Conservation (phyloP, 129 eudicot species). For the Deinandra increscens region DNA sequence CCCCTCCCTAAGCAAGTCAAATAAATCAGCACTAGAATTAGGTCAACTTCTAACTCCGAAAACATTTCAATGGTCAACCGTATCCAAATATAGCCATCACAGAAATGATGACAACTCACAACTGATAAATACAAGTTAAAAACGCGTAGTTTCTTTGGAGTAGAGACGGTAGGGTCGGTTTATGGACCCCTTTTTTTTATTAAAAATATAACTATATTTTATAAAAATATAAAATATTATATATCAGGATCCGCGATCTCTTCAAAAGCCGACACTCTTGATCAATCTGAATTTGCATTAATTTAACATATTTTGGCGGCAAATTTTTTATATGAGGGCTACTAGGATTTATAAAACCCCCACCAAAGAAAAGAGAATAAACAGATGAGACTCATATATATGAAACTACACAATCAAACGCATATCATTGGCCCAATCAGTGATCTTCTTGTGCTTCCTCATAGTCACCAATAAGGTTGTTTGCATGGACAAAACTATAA, state of each 20-base stretch:
- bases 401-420: too few relatives aligned
- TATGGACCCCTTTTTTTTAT: neutral
- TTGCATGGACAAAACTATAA: too few relatives aligned
- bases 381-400: too few relatives aligned
- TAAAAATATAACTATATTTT: neutral
- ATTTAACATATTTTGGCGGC: too few relatives aligned
- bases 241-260: neutral
- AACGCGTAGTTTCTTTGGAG: slow-evolving; percentile 5
- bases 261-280: too few relatives aligned
- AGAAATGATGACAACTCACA: neutral
- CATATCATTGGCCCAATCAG: too few relatives aligned
- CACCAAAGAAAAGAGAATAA: too few relatives aligned
- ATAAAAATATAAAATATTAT: neutral
- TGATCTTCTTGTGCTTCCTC: too few relatives aligned
- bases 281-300: too few relatives aligned
- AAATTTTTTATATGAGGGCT: too few relatives aligned
- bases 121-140: neutral
- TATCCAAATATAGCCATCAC: slow-evolving; percentile 27
- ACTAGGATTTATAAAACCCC: too few relatives aligned
- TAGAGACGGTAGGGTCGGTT: neutral
- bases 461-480: too few relatives aligned
- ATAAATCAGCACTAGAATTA: slow-evolving; percentile 25
- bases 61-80: slow-evolving; percentile 16
- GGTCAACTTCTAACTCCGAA: slow-evolving; percentile 40
- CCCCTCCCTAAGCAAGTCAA: slow-evolving; percentile 20